phyloP scores from a whole-genome alignment of 2,329 filamentous ascomycete species.

The Pseudopithomyces chartarum region DNA sequence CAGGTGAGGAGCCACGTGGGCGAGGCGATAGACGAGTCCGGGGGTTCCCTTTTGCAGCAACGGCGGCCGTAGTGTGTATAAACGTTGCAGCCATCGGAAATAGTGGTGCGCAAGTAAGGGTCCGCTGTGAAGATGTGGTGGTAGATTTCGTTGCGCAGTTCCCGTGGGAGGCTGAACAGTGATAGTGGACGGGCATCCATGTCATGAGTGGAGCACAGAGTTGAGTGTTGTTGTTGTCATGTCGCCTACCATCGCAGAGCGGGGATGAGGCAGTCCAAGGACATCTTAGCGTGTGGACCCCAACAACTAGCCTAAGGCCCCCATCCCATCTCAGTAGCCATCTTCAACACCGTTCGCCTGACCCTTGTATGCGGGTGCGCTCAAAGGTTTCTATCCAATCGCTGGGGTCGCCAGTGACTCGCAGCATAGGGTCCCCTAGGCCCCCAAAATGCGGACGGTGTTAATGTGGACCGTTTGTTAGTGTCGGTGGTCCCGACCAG shows the following conservation, averaged over 20 bases:
- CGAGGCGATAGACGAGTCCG: not conserved
- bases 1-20: not conserved
- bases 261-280: not conserved
- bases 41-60: not conserved
- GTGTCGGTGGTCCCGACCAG: not conserved
- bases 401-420: not conserved
- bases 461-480: not conserved
- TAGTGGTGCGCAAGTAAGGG: not conserved
- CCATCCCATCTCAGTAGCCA: not conserved
- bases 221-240: no score
- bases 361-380: not conserved
- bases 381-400: not conserved
- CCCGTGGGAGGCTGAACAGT: not conserved
- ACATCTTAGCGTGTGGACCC: not conserved
- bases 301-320: not conserved
- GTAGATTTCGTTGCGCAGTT: slow-evolving; percentile 3
- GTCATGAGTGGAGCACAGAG: no score
- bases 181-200: not conserved
- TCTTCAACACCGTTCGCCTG: not conserved
- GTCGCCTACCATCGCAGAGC: not conserved
- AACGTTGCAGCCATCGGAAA: not conserved
- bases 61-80: not conserved
- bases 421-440: not conserved
- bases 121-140: not conserved
- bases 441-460: not conserved